Conservation (phyloP, 768 basidiomycete species). For the Leccinum variicolor region DNA sequence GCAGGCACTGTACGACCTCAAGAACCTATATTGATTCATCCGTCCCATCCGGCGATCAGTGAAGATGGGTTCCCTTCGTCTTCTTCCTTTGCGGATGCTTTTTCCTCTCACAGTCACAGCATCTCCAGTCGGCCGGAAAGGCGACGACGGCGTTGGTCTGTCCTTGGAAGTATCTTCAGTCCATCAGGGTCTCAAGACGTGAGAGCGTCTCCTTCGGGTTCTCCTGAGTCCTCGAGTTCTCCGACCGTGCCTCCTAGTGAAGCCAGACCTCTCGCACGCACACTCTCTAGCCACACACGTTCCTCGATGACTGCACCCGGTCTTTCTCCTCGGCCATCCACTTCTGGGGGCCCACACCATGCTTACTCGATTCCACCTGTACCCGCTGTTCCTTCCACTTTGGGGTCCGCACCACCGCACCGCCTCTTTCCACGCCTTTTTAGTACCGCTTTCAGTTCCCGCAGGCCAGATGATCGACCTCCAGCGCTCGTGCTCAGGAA, state of each 20-base stretch:
- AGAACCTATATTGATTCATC: constrained; percentile 60
- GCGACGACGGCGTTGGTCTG: constrained; percentile 70
- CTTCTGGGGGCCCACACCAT: constrained; percentile 29
- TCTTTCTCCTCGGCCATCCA: constrained; percentile 31
- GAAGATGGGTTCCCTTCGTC: constrained; percentile 45
- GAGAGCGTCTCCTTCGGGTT: constrained; percentile 22
- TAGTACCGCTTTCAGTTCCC: constrained; percentile 55
- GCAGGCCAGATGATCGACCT: constrained; percentile 57
- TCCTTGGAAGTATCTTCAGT: constrained; percentile 49
- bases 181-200: constrained; percentile 23
- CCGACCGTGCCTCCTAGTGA: constrained; percentile 19
- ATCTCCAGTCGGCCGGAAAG: constrained; percentile 33
- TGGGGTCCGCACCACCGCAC: constrained; percentile 40
- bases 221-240: constrained; percentile 15
- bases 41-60: constrained; percentile 37
- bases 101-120: constrained; percentile 31
- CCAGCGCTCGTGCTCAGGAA: constrained; percentile 33
- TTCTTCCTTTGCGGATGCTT: constrained; percentile 46
- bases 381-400: constrained; percentile 29
- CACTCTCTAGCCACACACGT: constrained; percentile 23
- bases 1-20: constrained; percentile 62
- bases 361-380: constrained; percentile 16
- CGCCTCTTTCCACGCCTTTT: constrained; percentile 73
- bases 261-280: constrained; percentile 22
- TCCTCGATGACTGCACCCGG: constrained; percentile 11